Base-by-base conservation (phyloP, 2,329 filamentous ascomycete genomes). In the Alternaria postmessia region DNA sequence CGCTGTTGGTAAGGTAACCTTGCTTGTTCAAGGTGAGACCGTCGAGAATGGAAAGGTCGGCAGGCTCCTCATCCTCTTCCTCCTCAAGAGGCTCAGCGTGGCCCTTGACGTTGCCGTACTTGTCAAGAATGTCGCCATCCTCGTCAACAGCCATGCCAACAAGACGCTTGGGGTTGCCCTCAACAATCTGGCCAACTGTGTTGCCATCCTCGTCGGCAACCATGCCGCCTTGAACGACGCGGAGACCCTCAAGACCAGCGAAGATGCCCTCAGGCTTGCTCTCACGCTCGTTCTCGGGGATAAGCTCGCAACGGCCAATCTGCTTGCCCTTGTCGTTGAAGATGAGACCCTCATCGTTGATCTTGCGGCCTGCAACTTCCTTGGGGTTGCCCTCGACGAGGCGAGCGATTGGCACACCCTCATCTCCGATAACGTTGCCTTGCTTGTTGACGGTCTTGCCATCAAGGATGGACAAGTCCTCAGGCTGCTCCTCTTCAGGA, bases 301-400 rank as follows among this genome's bases (percentile, higher is more conserved):
- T 87, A 28, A 91, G 80, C 70, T 92, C 89, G 46, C 87, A 88
- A 57, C 84, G 85, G 62, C 90, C 90, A 59, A 92, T 85, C 47
- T 91, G 81, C 59, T 91, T 87, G 46, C 90, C 90, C n/a, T 84
- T 86, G 74, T 92, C 90, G 72, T 89, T 90, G 80, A 89, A 87
- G 65, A 92, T 86, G 71, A 91, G 87, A 36, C 90, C 90, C 30
- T 91, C 80, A 76, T 88, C 90, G 75, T 92, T 88, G 70, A 89
- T 88, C 85, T 90, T 89, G 70, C 86, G 87, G 28, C 90, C 90
- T 9, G 87, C 79, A 42, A 92, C 84, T 54, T 85, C 83, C 76
- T 86, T 86, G 36, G 86, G 72, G 61, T 89, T 86, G 14, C 90
- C 90, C 72, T 92, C 88, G 20, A 91, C 77, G 1, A 93, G 84